phyloP scores from a whole-genome alignment of 1,284 basidiomycete genomes.

The Phaffia rhodozyma region DNA sequence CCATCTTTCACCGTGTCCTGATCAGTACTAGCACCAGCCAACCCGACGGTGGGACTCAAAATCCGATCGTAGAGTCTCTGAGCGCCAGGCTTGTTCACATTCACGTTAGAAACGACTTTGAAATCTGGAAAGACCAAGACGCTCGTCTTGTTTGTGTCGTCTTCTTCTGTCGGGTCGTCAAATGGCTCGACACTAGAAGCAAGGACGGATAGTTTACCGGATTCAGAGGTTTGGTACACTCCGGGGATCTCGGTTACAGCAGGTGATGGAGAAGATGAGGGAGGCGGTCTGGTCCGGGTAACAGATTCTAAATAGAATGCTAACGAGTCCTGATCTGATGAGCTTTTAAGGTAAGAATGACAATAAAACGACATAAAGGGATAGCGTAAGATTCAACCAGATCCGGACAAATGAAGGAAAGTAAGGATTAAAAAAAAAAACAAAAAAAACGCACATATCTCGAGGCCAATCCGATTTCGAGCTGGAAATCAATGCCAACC shows the following conservation, averaged over 20 bases:
- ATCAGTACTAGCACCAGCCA: slow-evolving; percentile 35
- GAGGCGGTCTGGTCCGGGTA: slow-evolving; percentile 3
- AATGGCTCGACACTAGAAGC: slow-evolving; percentile 17
- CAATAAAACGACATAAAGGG: not conserved
- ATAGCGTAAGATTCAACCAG: too few species aligned
- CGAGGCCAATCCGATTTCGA: slow-evolving; percentile 74
- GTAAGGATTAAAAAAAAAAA: not conserved
- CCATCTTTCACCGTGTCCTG: slow-evolving; percentile 35
- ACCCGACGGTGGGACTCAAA: slow-evolving; percentile 47
- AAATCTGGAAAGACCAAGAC: slow-evolving; percentile 75
- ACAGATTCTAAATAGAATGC: slow-evolving; percentile 45
- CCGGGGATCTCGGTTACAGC: slow-evolving; percentile 6
- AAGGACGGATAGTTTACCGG: slow-evolving; percentile 19
- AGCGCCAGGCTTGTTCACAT: slow-evolving; percentile 52
- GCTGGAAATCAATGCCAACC: slow-evolving; percentile 52
- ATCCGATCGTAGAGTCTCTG: slow-evolving; percentile 52
- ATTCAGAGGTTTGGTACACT: slow-evolving; percentile 21
- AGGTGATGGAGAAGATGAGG: not conserved
- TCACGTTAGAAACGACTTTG: slow-evolving; percentile 60
- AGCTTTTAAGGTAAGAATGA: not conserved
- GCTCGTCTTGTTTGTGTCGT: slow-evolving; percentile 20
- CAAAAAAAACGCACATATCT: slow-evolving; percentile 46
- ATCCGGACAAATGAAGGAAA: too few species aligned
- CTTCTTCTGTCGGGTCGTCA: slow-evolving; percentile 6
- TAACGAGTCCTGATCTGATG: slow-evolving; percentile 50